Evolutionary conservation across 2,329 filamentous ascomycete species (phyloP), one percentile per base, ranked within the genome.

Genomic region (Leptographium wingfieldii): DNA sequence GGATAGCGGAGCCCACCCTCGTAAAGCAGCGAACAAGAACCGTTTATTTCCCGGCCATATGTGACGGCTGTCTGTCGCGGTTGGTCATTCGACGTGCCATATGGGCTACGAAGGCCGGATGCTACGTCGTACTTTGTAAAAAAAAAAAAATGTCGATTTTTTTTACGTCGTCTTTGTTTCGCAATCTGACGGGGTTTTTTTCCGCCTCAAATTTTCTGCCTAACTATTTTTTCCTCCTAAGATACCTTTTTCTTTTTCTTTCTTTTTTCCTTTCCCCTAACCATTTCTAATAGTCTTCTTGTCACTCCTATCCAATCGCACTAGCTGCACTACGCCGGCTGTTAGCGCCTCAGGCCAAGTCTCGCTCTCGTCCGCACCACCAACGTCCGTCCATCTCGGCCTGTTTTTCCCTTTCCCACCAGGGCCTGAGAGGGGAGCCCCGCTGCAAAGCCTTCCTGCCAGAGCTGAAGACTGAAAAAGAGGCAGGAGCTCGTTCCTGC

Each of bases 401-500:
- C 33, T 40, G 12, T 40, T 40, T 40, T 40, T 40, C 38, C 38
- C 38, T 16, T 40, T 40, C 38, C 38, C 38, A 40, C 33, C 33
- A 9, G 9, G 38, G 12, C 38, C 38, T 1, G 22, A 40, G 38
- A 40, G 38, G 12, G 6, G 3, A 31, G 55, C 55, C 55, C 55
- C 55, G 55, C 55, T 9, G 55, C 55, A 56, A 56, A 56, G 55
- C 55, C 55, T 40, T 25, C 35, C 55, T 56, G 55, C 55, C 35
- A 56, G 14, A 56, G 55, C 55, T 56, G 55, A 56, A 40, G 33
- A 35, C 19, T 14, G 35, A 38, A 56, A 56, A 46, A 56, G 40
- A 38, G n/a, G 48, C 48, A 51, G 48, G 48, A 25, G 33, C 53
- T 25, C 19, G n/a, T 33, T 40, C 14, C 38, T 11, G 38, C 16